Evolutionary conservation across 495 filamentous ascomycete genomes (phyloP).

Genomic region (Trypethelium eluteriae): DNA sequence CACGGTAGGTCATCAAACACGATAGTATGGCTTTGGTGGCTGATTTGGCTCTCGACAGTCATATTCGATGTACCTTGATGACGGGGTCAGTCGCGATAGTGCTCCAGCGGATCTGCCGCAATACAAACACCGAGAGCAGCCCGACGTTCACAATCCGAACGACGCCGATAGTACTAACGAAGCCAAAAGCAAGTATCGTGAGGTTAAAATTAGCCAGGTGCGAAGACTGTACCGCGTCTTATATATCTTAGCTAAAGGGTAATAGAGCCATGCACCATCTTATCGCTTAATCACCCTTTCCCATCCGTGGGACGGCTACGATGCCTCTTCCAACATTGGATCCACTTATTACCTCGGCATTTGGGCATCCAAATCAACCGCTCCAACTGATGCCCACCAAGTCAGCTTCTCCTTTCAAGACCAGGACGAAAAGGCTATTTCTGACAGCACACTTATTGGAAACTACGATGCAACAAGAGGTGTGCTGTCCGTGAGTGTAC

Average conservation of each 20-base stretch:
- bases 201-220: constrained; percentile 1
- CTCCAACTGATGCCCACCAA: not conserved
- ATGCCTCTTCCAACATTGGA: not conserved
- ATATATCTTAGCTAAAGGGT: not conserved
- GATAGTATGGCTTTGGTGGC: not conserved
- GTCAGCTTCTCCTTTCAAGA: not conserved
- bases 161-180: constrained; percentile 1
- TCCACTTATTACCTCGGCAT: not conserved
- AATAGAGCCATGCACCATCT: not conserved
- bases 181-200: constrained; percentile 6
- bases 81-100: not conserved
- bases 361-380: not conserved
- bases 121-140: constrained; percentile 6
- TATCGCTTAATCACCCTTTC: not conserved
- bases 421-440: not conserved
- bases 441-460: not conserved
- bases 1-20: not conserved
- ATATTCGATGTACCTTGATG: not conserved
- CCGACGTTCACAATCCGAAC: not conserved
- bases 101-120: not conserved
- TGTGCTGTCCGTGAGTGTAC: not conserved
- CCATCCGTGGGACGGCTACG: not conserved
- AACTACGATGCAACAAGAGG: not conserved
- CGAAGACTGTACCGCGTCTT: not conserved
- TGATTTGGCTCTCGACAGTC: not conserved